A percentile compares a stretch with the other conserved stretches of the same genome.
phyloP scores from a whole-genome alignment of 805 yeast species.

The Saturnispora diversa region DNA sequence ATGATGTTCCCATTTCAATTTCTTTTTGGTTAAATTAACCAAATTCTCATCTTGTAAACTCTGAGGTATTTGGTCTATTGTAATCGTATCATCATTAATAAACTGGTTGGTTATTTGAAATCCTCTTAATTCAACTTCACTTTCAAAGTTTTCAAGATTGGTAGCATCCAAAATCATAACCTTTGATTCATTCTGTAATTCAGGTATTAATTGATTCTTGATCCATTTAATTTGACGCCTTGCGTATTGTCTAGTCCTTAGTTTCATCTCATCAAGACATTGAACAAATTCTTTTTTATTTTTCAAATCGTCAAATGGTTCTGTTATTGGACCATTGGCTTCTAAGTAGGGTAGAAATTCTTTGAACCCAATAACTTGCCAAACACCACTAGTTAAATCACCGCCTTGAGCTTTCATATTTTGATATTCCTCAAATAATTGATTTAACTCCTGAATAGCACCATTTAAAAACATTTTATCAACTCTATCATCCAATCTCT shows the following conservation, averaged over 20 bases:
- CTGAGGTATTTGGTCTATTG: conserved; percentile 17
- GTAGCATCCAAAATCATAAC: conserved; percentile 71
- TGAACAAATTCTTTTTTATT: conserved; percentile 27
- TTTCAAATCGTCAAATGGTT: conserved; percentile 4
- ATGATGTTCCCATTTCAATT: conserved; percentile 52
- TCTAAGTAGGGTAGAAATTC: conserved; percentile 61
- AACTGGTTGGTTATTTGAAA: conserved; percentile 35
- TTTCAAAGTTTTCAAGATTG: conserved; percentile 54
- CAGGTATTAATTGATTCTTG: conserved; percentile 55
- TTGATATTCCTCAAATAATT: conserved; percentile 43
- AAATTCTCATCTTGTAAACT: conserved; percentile 12
- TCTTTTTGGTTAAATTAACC: conserved; percentile 10
- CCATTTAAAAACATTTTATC: conserved; percentile 74
- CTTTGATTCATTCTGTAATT: conserved; percentile 50
- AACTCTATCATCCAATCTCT: conserved; percentile 68
- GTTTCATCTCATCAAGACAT: conserved; percentile 71
- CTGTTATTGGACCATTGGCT: conserved; percentile 17
- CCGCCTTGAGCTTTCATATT: conserved; percentile 29
- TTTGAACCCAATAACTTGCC: conserved; percentile 93
- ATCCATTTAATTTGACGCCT: conserved; percentile 89
- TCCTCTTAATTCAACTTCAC: conserved; percentile 51
- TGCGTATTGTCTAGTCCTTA: conserved; percentile 79
- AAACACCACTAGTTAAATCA: conserved; percentile 59
- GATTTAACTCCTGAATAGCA: conserved; percentile 59
- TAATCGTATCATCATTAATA: conserved; percentile 13